These are phyloP conservation scores for Plenodomus lindquistii DNA, from an alignment of 2,329 filamentous ascomycete species.

Conservation along the genomic window DNA sequence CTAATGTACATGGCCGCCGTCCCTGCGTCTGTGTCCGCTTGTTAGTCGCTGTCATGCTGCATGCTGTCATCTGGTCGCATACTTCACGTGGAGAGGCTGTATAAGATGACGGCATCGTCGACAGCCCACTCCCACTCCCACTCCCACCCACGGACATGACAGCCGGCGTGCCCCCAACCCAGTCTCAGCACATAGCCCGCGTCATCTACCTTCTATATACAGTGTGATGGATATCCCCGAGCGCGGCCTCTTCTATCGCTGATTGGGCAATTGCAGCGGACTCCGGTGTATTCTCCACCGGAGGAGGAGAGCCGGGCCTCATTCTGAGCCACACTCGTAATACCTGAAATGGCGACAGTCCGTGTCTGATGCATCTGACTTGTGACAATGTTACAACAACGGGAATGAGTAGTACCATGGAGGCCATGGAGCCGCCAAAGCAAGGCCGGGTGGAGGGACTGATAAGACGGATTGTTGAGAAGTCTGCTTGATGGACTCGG, in stretches of 20 bases:
- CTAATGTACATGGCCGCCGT: too few species aligned
- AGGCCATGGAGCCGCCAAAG: background rate
- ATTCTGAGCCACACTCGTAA: background rate
- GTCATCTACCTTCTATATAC: constrained; percentile 5
- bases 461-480: constrained; percentile 1
- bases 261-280: constrained; percentile 22
- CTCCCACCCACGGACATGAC: too few species aligned
- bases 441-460: background rate
- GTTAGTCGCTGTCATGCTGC: too few species aligned
- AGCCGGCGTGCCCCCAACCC: background rate
- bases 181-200: background rate
- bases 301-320: constrained; percentile 29
- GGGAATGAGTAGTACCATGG: background rate
- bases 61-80: too few species aligned
- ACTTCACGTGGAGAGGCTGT: too few species aligned
- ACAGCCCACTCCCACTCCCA: too few species aligned
- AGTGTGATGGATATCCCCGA: constrained; percentile 3
- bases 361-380: background rate
- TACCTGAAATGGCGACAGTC: background rate
- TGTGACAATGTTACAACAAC: background rate
- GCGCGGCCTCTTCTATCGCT: constrained; percentile 6
- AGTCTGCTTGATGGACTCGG: background rate
- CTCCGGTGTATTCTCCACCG: constrained; percentile 19
- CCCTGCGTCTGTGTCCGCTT: too few species aligned
- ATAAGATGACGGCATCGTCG: too few species aligned